Evolutionary conservation across 2,329 filamentous ascomycete genomes (phyloP).

Genomic region (Xylaria multiplex): DNA sequence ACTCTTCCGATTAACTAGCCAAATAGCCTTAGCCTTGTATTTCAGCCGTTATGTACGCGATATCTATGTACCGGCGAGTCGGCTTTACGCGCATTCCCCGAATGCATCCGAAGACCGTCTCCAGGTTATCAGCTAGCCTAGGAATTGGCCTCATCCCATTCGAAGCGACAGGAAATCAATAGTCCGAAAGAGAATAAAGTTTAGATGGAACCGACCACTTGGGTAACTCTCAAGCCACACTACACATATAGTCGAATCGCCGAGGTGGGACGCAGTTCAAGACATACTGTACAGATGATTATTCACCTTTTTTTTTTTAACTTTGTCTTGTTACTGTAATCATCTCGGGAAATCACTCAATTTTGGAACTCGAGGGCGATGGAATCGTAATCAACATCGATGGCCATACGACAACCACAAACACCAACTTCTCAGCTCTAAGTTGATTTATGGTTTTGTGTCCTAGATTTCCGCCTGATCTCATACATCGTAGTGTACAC

Average conservation of each 20-base stretch:
- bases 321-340: not conserved
- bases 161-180: not conserved
- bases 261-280: not conserved
- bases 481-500: not conserved
- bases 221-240: conserved; percentile 7
- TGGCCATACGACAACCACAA: not conserved
- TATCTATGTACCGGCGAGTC: not conserved
- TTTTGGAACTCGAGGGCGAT: not conserved
- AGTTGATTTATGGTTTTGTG: conserved; percentile 1
- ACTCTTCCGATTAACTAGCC: not conserved
- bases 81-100: not conserved
- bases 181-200: conserved; percentile 3
- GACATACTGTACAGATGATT: conserved; percentile 11
- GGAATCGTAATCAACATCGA: not conserved
- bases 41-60: conserved; percentile 11
- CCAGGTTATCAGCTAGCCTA: not conserved
- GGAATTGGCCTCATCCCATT: conserved; percentile 1
- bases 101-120: not conserved
- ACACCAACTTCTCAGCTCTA: conserved; percentile 4
- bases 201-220: conserved; percentile 8
- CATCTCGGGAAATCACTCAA: not conserved
- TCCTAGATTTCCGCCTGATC: not conserved
- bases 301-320: not conserved
- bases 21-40: conserved; percentile 9
- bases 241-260: not conserved